Base-by-base conservation (phyloP, 2,329 filamentous ascomycete genomes). In the Penicillium aurantiogriseum region DNA sequence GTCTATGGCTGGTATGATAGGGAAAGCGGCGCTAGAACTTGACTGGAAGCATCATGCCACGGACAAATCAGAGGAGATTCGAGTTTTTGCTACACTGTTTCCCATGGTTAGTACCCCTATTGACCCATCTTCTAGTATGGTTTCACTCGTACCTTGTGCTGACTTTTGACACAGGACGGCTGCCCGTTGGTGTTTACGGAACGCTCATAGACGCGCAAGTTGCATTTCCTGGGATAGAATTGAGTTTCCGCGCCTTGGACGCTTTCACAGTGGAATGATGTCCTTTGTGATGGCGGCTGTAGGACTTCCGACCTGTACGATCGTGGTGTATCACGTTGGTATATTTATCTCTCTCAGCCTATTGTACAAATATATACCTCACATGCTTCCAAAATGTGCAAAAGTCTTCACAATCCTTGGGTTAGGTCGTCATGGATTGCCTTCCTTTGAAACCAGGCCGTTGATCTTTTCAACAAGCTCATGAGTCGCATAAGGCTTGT, bases 401-500 rank as follows among this genome's bases (percentile, higher is more conserved):
- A 11, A 29, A 23, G 4, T 1, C 4, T 4, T 53, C 21, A 35
- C 19, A n/a, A 5, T 29, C 13, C 7, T 50, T 1, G 1, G 13
- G 17, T 31, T 13, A 3, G n/a, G 3, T 19, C 11, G 8, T 55
- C 11, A 51, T 31, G 6, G 2, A 0, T 9, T 21, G 2, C 13
- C 11, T 25, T 46, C 9, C 4, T 39, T 49, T 2, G 31, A 38
- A 10, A 67, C 69, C n/a, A 85, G 75, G 11, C 85, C 81, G 60
- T 85, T 80, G 60, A 91, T 88, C 70, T 88, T 88, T 15, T 85
- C 84, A 44, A 89, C 79, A 51, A 91, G 73, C 54, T 90, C 86
- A n/a, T 82, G 82, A 51, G 90, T 86, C n/a, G 85, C 83, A 69
- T 92, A 93, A 4, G 90, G 90, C 69, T 93, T 93, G 1, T 88